Evolutionary conservation across 2,329 filamentous ascomycete species (phyloP).

Genomic region (Fonsecaea monophora): DNA sequence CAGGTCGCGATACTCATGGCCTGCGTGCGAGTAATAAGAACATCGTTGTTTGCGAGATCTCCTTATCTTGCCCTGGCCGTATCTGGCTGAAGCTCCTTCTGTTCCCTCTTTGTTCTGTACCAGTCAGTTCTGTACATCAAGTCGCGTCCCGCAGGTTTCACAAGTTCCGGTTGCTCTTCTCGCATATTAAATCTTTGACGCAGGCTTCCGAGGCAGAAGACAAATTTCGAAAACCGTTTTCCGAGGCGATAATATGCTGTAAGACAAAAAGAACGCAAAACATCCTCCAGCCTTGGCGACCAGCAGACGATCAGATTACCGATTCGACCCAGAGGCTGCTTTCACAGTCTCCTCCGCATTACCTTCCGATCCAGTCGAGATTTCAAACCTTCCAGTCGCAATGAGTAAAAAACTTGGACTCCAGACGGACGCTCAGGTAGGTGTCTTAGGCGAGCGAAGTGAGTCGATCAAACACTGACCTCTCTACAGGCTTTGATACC

Average conservation of each 20-base stretch:
- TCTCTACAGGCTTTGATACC: slow-evolving; percentile 25
- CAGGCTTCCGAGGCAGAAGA: neutral
- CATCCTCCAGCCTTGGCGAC: neutral
- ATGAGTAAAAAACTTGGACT: slow-evolving; percentile 21
- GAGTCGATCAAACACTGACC: neutral
- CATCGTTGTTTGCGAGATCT: slow-evolving; percentile 8
- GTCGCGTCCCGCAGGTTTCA: slow-evolving; percentile 9
- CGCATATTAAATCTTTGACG: neutral
- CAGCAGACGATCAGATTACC: neutral
- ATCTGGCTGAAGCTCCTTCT: slow-evolving; percentile 11
- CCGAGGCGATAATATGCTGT: slow-evolving; percentile 24
- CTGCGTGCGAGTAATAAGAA: slow-evolving; percentile 16
- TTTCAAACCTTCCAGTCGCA: neutral
- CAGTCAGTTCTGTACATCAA: slow-evolving; percentile 3
- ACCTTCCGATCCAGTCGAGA: neutral
- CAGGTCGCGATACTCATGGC: slow-evolving; percentile 23
- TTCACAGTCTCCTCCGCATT: neutral
- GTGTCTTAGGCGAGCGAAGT: neutral
- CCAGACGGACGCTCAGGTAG: slow-evolving; percentile 27
- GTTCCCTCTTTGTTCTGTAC: slow-evolving; percentile 5
- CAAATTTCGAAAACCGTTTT: slow-evolving; percentile 9
- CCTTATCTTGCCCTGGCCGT: slow-evolving; percentile 1
- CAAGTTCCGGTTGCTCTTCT: slow-evolving; percentile 11
- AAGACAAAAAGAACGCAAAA: neutral
- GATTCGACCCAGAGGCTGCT: slow-evolving; percentile 2